phyloP scores from a whole-genome alignment of 176 grass and related monocot species.

The Lolium perenne region DNA sequence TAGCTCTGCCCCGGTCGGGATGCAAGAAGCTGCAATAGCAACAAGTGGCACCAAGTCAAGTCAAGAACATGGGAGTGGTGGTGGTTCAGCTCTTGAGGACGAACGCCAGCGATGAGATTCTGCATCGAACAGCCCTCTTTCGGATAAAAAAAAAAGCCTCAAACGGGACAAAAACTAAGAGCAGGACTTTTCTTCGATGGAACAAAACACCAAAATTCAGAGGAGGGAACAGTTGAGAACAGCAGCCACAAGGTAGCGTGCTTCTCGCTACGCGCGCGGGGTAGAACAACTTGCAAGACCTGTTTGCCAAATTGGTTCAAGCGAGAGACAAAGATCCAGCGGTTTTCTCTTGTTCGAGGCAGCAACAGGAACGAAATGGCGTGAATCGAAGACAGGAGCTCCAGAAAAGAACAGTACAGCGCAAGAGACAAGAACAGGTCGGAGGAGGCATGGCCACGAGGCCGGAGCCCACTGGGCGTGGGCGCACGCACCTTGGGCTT shows the following conservation, averaged over 20 bases:
- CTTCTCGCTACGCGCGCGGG: not conserved
- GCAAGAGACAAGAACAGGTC: conserved; percentile 14
- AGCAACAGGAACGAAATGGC: not conserved
- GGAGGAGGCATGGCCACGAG: not conserved
- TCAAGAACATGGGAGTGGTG: not conserved
- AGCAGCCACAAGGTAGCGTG: conserved; percentile 9
- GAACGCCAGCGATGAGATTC: not conserved
- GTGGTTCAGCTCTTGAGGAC: conserved; percentile 1
- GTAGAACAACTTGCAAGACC: not conserved
- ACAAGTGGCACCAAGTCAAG: not conserved
- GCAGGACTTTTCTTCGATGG: not conserved
- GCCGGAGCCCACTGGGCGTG: too few relatives aligned
- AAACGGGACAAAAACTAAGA: conserved; percentile 14
- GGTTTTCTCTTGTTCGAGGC: not conserved
- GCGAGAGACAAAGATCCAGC: not conserved
- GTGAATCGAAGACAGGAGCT: not conserved
- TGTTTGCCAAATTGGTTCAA: not conserved
- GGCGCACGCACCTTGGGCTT: conserved; percentile 25
- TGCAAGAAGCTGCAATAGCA: conserved; percentile 13
- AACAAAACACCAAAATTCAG: not conserved
- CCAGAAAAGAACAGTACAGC: not conserved
- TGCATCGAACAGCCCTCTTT: not conserved
- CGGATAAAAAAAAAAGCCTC: not conserved
- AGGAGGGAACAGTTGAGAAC: not conserved
- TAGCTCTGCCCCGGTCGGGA: too few relatives aligned